Evolutionary conservation across 2,329 filamentous ascomycete species (phyloP).

Genomic region (Aspergillus felis): DNA sequence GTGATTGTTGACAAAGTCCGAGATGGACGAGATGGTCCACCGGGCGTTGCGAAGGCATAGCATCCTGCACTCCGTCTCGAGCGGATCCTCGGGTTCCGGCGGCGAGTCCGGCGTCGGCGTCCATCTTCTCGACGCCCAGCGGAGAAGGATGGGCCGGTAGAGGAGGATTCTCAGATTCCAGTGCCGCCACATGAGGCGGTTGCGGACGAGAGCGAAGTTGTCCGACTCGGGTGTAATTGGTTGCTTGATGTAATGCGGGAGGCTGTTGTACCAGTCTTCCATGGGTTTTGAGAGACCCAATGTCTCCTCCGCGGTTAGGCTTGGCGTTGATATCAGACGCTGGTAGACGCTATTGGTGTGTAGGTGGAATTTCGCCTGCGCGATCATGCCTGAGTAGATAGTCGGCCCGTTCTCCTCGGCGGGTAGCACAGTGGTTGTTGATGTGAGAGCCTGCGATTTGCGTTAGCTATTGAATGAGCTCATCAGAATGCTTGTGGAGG

Average conservation of each 20-base stretch:
- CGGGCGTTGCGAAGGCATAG: conserved; percentile 40
- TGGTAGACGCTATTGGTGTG: conserved; percentile 44
- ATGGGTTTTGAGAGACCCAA: conserved; percentile 39
- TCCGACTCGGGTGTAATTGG: conserved; percentile 32
- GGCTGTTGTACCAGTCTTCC: conserved; percentile 39
- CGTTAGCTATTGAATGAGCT: background rate
- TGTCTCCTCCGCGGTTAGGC: conserved; percentile 40
- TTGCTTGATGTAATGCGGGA: conserved; percentile 41
- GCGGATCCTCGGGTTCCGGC: conserved; percentile 29
- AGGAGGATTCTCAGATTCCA: conserved; percentile 44
- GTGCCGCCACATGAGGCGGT: conserved; percentile 40
- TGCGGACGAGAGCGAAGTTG: conserved; percentile 36
- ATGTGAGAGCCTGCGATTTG: conserved; percentile 29
- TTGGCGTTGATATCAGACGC: conserved; percentile 42
- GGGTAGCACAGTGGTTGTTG: conserved; percentile 34
- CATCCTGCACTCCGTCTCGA: conserved; percentile 36
- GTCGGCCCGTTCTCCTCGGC: conserved; percentile 37
- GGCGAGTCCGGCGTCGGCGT: conserved; percentile 27
- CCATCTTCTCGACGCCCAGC: conserved; percentile 37
- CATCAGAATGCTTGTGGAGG: background rate
- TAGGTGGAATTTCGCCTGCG: conserved; percentile 41
- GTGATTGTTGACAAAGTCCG: conserved; percentile 38
- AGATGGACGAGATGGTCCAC: conserved; percentile 40
- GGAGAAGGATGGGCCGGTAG: conserved; percentile 41
- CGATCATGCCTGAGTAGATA: conserved; percentile 42